These are phyloP conservation scores for Isoetes taiwanensis DNA, from an alignment of 75 land plant species.

Conservation along the genomic window DNA sequence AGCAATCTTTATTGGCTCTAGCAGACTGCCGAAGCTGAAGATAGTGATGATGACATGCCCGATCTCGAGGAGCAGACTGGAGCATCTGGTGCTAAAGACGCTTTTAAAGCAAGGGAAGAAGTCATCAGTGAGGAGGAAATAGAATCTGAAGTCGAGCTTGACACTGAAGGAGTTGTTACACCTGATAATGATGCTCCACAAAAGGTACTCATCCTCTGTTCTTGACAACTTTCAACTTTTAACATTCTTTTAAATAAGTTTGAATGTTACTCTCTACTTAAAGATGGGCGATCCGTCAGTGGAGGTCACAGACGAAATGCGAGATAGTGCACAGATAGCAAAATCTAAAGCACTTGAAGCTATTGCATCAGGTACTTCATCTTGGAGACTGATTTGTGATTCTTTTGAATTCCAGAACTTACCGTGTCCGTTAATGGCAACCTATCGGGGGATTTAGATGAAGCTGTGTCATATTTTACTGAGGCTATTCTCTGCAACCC, in stretches of 20 bases:
- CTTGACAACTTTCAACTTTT: background rate
- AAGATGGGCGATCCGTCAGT: slow-evolving; percentile 82
- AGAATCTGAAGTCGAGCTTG: slow-evolving; percentile 76
- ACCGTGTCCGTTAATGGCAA: too few species aligned
- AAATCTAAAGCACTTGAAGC: slow-evolving; percentile 83
- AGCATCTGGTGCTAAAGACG: slow-evolving; percentile 1
- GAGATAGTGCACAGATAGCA: slow-evolving; percentile 68
- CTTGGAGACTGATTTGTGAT: background rate
- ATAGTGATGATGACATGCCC: slow-evolving; percentile 62
- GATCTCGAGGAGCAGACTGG: slow-evolving; percentile 29
- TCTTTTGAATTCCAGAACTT: background rate
- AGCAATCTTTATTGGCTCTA: too few species aligned
- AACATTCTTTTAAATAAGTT: background rate
- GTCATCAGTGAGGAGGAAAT: slow-evolving; percentile 52
- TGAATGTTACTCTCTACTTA: background rate
- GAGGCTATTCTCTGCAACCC: slow-evolving; percentile 81
- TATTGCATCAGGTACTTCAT: slow-evolving; percentile 74
- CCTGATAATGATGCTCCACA: slow-evolving; percentile 85
- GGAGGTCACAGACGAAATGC: slow-evolving; percentile 81
- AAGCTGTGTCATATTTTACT: slow-evolving; percentile 59
- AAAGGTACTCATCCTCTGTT: slow-evolving; percentile 27
- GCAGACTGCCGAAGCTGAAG: too few species aligned
- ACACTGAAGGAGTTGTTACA: slow-evolving; percentile 58
- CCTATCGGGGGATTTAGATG: slow-evolving; percentile 68
- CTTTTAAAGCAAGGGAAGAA: slow-evolving; percentile 11